A percentile compares a stretch with the other conserved stretches of the same genome.
phyloP scores from a whole-genome alignment of 352 stramenopile species.

The Phytophthora vignae region DNA sequence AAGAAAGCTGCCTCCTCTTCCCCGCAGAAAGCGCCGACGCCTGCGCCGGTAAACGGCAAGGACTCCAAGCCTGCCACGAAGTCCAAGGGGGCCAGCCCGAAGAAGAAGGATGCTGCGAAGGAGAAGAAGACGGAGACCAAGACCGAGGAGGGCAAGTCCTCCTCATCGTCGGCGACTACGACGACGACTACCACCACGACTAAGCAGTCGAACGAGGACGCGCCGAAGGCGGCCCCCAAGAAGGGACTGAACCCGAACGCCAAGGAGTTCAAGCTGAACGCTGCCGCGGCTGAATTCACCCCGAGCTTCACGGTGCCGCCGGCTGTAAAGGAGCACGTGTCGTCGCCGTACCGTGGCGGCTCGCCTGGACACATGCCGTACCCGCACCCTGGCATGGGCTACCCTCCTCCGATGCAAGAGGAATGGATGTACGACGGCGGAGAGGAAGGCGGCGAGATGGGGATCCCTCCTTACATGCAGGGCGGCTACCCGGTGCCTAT shows the following conservation, averaged over 20 bases:
- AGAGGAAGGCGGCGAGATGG: slow-evolving; percentile 61
- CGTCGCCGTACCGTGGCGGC: slow-evolving; percentile 60
- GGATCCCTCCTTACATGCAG: slow-evolving; percentile 60
- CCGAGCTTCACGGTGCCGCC: slow-evolving; percentile 56
- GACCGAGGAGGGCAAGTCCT: slow-evolving; percentile 25
- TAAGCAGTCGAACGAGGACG: slow-evolving; percentile 25
- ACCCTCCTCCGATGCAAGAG: slow-evolving; percentile 55
- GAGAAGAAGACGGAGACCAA: slow-evolving; percentile 32
- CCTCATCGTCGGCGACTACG: slow-evolving; percentile 8
- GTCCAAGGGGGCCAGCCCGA: slow-evolving; percentile 23
- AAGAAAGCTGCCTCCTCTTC: slow-evolving; percentile 22
- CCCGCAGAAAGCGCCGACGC: slow-evolving; percentile 24
- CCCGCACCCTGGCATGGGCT: slow-evolving; percentile 52
- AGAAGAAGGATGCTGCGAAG: slow-evolving; percentile 39
- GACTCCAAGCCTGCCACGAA: slow-evolving; percentile 29
- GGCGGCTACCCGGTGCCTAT: slow-evolving; percentile 70
- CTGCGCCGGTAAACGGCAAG: slow-evolving; percentile 31
- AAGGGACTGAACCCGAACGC: slow-evolving; percentile 86
- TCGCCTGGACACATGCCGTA: slow-evolving; percentile 51
- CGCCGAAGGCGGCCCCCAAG: slow-evolving; percentile 44
- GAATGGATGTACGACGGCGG: slow-evolving; percentile 81
- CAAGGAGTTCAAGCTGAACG: slow-evolving; percentile 90
- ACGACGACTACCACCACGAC: slow-evolving; percentile 23
- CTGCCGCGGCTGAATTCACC: slow-evolving; percentile 69
- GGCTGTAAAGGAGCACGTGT: slow-evolving; percentile 33